Conservation (phyloP, 352 stramenopile genomes). For the Pythium aquatile region DNA sequence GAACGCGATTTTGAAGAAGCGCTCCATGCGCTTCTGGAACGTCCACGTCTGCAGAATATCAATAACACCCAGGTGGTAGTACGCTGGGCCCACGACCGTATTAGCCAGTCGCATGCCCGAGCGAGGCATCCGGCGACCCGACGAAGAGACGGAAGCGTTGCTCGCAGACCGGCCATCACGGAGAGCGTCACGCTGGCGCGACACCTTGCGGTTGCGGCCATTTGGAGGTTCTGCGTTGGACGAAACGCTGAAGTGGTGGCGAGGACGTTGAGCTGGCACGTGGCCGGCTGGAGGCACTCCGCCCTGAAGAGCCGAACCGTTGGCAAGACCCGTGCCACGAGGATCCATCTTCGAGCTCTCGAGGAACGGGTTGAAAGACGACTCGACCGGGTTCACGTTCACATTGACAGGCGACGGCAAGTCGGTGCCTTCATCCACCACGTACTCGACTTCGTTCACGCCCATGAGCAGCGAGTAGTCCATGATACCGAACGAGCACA, state of each 20-base stretch:
- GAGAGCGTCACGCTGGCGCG: conserved; percentile 41
- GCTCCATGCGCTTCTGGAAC: conserved; percentile 83
- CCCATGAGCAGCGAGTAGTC: conserved; percentile 91
- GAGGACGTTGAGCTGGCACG: conserved; percentile 14
- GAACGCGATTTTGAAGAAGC: conserved; percentile 87
- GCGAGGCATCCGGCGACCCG: conserved; percentile 60
- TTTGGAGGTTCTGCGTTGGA: conserved; percentile 27
- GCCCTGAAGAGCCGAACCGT: background rate
- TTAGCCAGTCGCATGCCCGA: conserved; percentile 82
- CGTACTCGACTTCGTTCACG: conserved; percentile 87
- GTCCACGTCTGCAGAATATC: conserved; percentile 92
- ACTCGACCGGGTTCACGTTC: conserved; percentile 17
- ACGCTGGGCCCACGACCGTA: conserved; percentile 76
- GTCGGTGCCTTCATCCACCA: conserved; percentile 71
- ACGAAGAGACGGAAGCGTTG: conserved; percentile 67
- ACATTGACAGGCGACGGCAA: conserved; percentile 31
- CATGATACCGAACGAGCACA: conserved; percentile 91
- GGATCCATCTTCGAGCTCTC: conserved; percentile 70
- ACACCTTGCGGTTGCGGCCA: conserved; percentile 51
- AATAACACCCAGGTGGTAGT: conserved; percentile 90
- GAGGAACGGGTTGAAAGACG: conserved; percentile 57
- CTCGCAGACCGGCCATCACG: conserved; percentile 49
- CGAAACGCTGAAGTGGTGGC: conserved; percentile 69
- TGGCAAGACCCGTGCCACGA: conserved; percentile 33
- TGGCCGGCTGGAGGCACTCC: background rate